These are phyloP conservation scores for Syzygium oleosum DNA, from an alignment of 345 rosid genomes.

Conservation along the genomic window DNA sequence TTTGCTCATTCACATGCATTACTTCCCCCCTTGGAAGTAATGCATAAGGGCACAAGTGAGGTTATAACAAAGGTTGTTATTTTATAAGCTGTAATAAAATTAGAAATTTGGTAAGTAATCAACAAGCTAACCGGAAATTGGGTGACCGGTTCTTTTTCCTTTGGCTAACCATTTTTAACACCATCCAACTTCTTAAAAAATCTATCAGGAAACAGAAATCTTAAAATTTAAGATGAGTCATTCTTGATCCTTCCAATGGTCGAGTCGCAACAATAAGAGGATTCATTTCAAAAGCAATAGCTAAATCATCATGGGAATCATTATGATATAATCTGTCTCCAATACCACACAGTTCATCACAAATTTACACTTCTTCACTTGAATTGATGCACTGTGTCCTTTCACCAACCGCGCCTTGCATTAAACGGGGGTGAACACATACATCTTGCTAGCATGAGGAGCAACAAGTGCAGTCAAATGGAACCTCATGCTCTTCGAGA, in stretches of 20 bases:
- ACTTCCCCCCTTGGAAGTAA: background rate
- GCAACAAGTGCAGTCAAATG: slow-evolving; percentile 20
- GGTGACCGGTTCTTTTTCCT: too few relatives aligned
- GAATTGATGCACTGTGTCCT: background rate
- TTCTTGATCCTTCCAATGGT: background rate
- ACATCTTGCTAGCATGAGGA: slow-evolving; percentile 31
- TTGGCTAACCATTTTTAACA: too few relatives aligned
- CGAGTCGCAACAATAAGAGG: background rate
- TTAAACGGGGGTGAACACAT: slow-evolving; percentile 10
- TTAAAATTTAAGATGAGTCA: background rate
- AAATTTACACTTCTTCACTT: background rate
- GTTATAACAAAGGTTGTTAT: too few relatives aligned
- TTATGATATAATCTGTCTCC: background rate
- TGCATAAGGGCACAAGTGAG: too few relatives aligned
- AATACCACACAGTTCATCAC: background rate
- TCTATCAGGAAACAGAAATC: background rate
- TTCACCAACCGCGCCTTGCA: background rate
- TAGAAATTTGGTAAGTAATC: too few relatives aligned
- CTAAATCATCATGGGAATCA: background rate
- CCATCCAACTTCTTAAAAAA: too few relatives aligned
- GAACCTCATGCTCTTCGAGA: slow-evolving; percentile 13
- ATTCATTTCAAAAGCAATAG: background rate
- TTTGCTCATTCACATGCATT: background rate
- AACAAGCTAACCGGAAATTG: too few relatives aligned
- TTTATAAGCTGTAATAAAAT: too few relatives aligned